Evolutionary conservation across 768 basidiomycete genomes (phyloP), one percentile per base, ranked within the genome.

Genomic region (Naganishia randhawae): DNA sequence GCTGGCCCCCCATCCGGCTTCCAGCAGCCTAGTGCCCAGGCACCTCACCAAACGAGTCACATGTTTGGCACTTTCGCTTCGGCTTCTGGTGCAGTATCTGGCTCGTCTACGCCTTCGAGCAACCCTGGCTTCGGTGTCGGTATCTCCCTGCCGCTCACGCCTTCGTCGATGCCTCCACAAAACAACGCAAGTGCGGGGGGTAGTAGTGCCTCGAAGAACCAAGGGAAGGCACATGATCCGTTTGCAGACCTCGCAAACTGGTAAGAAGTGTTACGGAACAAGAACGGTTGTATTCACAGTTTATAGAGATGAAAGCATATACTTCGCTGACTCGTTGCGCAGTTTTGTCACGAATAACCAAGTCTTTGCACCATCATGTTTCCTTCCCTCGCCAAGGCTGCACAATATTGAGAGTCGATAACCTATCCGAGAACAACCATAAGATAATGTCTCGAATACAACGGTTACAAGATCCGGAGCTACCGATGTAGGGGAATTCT

Each of bases 241-340:
- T 81, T 81, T 72, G 81, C 77, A 19, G 81, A 81, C 71, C 67
- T 81, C 52, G 74, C 80, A 42, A 76, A 79, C 55, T 72, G 80
- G 51, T 75, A 63, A 17, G 35, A 42, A 25, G 11, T 7, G n/a
- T 22, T 16, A 13, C 10, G 19, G 13, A 29, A 7, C 9, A 39
- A 1, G 22, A 41, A 42, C 29, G 57, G 57, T 61, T 61, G 57
- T 61, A 61, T 61, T 27, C 3, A 13, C 19, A 25, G n/a, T n/a
- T n/a, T n/a, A 61, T 61, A 61, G 57, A 61, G 3, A 2, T 25
- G 22, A 3, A 17, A 32, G 19, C 16, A 48, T 22, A 48, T 48
- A 22, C n/a, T 7, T 48, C 6, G 25, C 7, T 7, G 45, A 3
- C 3, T 48, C 25, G 6, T 7, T 16, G 41, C 14, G 14, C 14